phyloP scores from a whole-genome alignment of 2,329 filamentous ascomycete genomes.

The Whalleya microplaca region DNA sequence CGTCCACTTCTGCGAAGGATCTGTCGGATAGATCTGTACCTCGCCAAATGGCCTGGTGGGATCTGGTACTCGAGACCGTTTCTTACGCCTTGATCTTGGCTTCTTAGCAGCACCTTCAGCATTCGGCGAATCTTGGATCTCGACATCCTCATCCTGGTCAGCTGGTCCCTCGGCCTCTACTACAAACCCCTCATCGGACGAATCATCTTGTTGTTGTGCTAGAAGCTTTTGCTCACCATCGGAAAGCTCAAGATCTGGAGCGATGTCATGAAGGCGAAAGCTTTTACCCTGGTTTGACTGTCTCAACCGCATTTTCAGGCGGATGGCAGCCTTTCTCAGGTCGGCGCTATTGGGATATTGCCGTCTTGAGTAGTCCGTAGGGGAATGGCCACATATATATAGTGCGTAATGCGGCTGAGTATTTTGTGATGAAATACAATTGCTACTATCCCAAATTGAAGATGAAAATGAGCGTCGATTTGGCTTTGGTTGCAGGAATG shows the following conservation, averaged over 20 bases:
- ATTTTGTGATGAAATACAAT: too few relatives aligned
- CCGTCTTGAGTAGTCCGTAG: neutral
- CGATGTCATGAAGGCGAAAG: constrained; percentile 28
- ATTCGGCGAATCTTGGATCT: constrained; percentile 12
- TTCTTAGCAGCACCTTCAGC: constrained; percentile 13
- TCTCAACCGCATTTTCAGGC: constrained; percentile 35
- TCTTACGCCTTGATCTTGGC: constrained; percentile 12
- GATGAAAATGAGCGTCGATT: too few relatives aligned
- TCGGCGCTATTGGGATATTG: too few relatives aligned
- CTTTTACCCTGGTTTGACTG: constrained; percentile 35
- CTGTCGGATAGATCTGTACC: constrained; percentile 37
- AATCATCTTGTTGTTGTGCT: constrained; percentile 14
- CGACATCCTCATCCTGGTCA: constrained; percentile 17
- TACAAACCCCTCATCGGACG: constrained; percentile 35
- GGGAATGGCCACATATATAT: neutral
- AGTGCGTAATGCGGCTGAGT: too few relatives aligned
- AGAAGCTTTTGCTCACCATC: constrained; percentile 27
- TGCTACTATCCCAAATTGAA: too few relatives aligned
- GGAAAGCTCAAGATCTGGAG: constrained; percentile 22
- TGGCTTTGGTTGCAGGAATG: too few relatives aligned
- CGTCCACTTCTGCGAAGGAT: constrained; percentile 39
- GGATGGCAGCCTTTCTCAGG: neutral
- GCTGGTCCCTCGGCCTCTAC: constrained; percentile 14
- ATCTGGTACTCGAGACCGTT: constrained; percentile 18
- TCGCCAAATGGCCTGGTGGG: constrained; percentile 20